A percentile compares a stretch with the other conserved stretches of the same genome.
phyloP scores from a whole-genome alignment of 2,329 filamentous ascomycete species.

The Ceratocystis lukuohia region DNA sequence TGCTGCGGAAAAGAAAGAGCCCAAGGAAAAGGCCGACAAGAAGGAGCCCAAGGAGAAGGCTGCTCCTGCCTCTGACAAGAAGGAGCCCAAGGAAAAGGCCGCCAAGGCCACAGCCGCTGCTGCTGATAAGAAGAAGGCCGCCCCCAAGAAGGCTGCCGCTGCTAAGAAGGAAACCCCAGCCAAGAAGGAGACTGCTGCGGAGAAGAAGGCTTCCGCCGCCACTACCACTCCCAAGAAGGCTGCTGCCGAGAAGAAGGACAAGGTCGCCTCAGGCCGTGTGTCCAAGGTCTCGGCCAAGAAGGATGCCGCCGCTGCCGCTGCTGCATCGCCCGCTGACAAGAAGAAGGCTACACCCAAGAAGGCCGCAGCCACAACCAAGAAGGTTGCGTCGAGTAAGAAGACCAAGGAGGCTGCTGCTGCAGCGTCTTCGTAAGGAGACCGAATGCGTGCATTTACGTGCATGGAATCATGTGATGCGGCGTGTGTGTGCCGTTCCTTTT shows the following conservation, averaged over 20 bases:
- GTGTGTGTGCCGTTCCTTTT: background rate
- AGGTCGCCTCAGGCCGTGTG: conserved; percentile 23
- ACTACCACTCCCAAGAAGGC: conserved; percentile 29
- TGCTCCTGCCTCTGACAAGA: conserved; percentile 22
- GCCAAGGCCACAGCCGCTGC: conserved; percentile 54
- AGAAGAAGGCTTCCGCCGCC: conserved; percentile 44
- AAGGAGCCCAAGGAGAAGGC: conserved; percentile 27
- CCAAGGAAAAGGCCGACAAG: conserved; percentile 28
- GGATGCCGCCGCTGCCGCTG: conserved; percentile 18
- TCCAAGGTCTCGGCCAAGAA: conserved; percentile 24
- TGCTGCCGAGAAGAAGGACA: conserved; percentile 25
- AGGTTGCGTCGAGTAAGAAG: conserved; percentile 36
- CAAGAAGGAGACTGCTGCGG: conserved; percentile 28
- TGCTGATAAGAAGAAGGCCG: conserved; percentile 28
- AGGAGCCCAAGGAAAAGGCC: conserved; percentile 30
- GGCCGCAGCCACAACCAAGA: conserved; percentile 31
- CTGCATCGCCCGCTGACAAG: conserved; percentile 24
- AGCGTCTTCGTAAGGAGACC: background rate
- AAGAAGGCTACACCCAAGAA: conserved; percentile 22
- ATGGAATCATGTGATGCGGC: background rate
- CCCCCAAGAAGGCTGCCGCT: conserved; percentile 26
- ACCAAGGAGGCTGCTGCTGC: conserved; percentile 29
- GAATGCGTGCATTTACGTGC: background rate
- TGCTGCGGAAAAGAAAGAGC: conserved; percentile 47
- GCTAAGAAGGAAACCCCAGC: conserved; percentile 24